Evolutionary conservation across 1,284 basidiomycete genomes (phyloP).

Genomic region (Takashimella tepidaria): DNA sequence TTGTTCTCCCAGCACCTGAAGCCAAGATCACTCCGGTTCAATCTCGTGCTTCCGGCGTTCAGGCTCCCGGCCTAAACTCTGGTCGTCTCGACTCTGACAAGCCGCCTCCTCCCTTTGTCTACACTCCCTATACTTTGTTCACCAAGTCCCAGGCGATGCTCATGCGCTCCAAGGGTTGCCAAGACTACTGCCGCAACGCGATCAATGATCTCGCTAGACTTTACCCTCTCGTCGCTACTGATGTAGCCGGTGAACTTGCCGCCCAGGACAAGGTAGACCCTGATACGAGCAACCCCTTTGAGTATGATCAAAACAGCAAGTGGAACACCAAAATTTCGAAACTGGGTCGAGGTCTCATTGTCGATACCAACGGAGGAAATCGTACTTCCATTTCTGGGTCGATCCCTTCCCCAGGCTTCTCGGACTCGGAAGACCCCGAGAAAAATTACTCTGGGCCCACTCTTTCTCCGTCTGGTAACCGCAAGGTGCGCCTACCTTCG

Average conservation of each 20-base stretch:
- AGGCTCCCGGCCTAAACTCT: slow-evolving; percentile 35
- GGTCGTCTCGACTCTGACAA: slow-evolving; percentile 44
- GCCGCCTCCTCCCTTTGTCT: slow-evolving; percentile 51
- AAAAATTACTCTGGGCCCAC: neutral
- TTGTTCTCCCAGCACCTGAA: slow-evolving; percentile 49
- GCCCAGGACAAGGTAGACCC: slow-evolving; percentile 23
- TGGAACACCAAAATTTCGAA: slow-evolving; percentile 19
- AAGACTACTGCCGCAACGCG: slow-evolving; percentile 45
- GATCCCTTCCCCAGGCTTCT: neutral
- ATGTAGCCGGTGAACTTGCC: slow-evolving; percentile 39
- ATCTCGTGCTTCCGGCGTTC: slow-evolving; percentile 40
- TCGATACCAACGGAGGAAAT: slow-evolving; percentile 12
- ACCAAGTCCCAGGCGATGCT: slow-evolving; percentile 51
- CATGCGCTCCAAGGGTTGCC: slow-evolving; percentile 44
- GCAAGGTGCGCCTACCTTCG: slow-evolving; percentile 11
- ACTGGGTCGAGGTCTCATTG: slow-evolving; percentile 15
- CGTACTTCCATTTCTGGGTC: slow-evolving; percentile 3
- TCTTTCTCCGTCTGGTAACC: slow-evolving; percentile 8
- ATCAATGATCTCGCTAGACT: slow-evolving; percentile 44
- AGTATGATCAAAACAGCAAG: slow-evolving; percentile 15
- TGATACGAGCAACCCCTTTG: slow-evolving; percentile 13
- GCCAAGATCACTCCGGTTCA: slow-evolving; percentile 35
- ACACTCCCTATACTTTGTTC: slow-evolving; percentile 52
- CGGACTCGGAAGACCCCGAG: neutral
- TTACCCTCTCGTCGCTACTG: slow-evolving; percentile 42